Base-by-base conservation (phyloP, 2,329 filamentous ascomycete species). In the Colletotrichum higginsianum region DNA sequence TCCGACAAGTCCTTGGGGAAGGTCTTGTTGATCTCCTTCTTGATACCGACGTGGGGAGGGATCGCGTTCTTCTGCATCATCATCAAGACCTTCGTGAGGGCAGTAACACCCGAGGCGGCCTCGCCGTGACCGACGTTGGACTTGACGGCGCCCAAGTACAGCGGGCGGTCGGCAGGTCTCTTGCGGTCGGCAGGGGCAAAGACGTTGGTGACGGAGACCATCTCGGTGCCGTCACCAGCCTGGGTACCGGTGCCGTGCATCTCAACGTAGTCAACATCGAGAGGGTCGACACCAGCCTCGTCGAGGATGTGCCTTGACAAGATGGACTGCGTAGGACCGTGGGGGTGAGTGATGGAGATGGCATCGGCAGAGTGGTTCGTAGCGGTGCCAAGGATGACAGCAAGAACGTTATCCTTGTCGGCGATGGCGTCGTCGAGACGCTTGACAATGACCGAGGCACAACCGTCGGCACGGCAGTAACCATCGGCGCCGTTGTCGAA, bases 221-320 rank as follows among this genome's bases (percentile, higher is more conserved):
- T 95, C 80, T 98, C 95, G 4, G 90, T 92, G 9, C 90, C 91
- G 77, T 97, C 94, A 72, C 93, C 94, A 42, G 93, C 94, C 80
- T 96, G 93, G 0, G 94, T 97, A 42, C 94, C 94, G 3, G 94
- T 97, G 16, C 93, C 94, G 80, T 97, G 94, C 91, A 96, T 94
- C 82, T 97, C 94, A 11, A 97, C 91, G 77, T 96, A 97, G 80
- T 91, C 91, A 60, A 97, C 88, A 74, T 95, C 92, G 61, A 90
- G 87, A 2, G 94, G 92, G 77, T 95, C 91, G 26, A 96, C 87
- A 70, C 92, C 91, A 52, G 93, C 91, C 53, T 93, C 89, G 58
- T 92, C 88, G 1, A 96, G 85, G 38, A 96, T 90, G 49, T 89
- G 86, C 67, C 89, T 88, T 76, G 92, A 96, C 13, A 96, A 83